Evolutionary conservation across 2,329 filamentous ascomycete species (phyloP), one percentile per base, ranked within the genome.

Genomic region (Pseudopyricularia javanii): DNA sequence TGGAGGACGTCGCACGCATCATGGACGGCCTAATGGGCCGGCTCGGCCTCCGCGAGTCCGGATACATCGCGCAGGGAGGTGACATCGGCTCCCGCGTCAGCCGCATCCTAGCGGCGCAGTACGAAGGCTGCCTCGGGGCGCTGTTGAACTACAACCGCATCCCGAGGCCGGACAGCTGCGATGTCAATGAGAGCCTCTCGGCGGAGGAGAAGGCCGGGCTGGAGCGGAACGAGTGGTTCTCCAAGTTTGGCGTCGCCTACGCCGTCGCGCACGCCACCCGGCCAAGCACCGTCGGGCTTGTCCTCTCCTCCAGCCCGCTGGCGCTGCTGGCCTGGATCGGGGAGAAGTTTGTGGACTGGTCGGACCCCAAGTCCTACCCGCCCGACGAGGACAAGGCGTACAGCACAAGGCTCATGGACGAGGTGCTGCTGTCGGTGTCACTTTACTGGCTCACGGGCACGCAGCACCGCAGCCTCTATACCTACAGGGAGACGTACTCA

Each of bases 301-400:
- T 70, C 0, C 62, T 84, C 1, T 66, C 71, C 3, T 66, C 74
- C 4, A 79, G 68, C 33, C 80, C 81, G 0, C 56, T 83, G 1
- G 75, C 22, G 17, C 32, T 17, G 15, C 11, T 74, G 72, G 72
- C 40, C n/a, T 52, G 50, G 52, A 69, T 81, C 26, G 75, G 73
- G 4, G 78, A 82, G 57, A 81, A 80, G 60, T 75, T 76, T 53
- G 62, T 77, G 0, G 71, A 70, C 5, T 82, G 76, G 77, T 66
- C 66, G 2, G 76, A 80, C 55, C 59, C 64, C 4, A 60, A 62
- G 17, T 0, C 57, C 50, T 40, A 55, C 37, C 52, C 54, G 3
- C 51, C 24, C 26, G 49, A 54, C 17, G 43, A 28, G 9, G 45
- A 49, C 3, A 51, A 17, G 9, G n/a, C 26, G 20, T 55, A 56